These are phyloP conservation scores for Lecanicillium sp. DNA, from an alignment of 2,329 filamentous ascomycete species.

Conservation along the genomic window DNA sequence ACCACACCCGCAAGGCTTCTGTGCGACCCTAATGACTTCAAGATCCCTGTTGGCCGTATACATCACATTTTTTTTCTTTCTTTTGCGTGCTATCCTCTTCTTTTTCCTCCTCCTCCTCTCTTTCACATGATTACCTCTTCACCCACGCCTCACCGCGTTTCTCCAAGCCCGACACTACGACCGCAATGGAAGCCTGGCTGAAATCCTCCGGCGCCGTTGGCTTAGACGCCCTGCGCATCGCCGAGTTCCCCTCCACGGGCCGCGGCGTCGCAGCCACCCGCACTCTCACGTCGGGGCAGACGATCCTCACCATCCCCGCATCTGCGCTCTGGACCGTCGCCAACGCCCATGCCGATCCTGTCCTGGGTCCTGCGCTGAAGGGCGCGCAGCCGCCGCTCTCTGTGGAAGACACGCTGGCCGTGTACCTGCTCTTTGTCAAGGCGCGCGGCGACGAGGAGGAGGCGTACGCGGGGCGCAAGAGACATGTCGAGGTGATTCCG, in stretches of 20 bases:
- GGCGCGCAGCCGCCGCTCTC: constrained; percentile 26
- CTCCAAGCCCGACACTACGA: no score
- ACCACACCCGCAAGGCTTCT: no score
- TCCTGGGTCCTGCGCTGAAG: constrained; percentile 27
- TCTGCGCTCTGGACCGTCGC: constrained; percentile 27
- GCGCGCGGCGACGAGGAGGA: constrained; percentile 25
- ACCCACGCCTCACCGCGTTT: no score
- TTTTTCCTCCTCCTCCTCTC: no score
- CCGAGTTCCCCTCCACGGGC: constrained; percentile 26
- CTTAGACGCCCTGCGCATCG: constrained; percentile 26
- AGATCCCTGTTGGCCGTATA: no score
- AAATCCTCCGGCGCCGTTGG: constrained; percentile 24
- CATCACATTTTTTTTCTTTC: no score
- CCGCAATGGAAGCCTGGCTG: constrained; percentile 30
- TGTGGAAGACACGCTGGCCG: constrained; percentile 27
- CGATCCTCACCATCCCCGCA: constrained; percentile 27
- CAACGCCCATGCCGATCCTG: constrained; percentile 25
- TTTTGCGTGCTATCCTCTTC: no score
- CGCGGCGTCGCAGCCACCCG: constrained; percentile 25
- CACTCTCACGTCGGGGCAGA: constrained; percentile 27
- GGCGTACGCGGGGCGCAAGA: constrained; percentile 24
- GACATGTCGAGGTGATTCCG: constrained; percentile 26
- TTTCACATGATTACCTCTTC: no score
- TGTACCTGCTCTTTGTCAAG: constrained; percentile 28
- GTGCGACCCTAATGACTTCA: no score